Conservation (phyloP, 2,329 filamentous ascomycete species). For the Aspergillus fumigatiaffinis region DNA sequence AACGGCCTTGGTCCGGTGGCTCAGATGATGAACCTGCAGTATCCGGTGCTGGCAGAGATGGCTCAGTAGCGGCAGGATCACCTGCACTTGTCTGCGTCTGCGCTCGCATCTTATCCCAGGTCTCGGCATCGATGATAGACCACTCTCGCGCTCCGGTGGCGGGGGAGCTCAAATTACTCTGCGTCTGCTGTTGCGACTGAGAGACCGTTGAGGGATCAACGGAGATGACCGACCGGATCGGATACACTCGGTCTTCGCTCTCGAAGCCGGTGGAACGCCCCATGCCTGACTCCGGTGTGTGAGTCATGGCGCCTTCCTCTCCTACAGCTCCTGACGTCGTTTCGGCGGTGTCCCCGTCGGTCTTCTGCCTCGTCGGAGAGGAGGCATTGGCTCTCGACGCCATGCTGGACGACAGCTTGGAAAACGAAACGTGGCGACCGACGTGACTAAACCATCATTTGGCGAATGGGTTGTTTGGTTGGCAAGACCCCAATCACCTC, state of each 20-base stretch:
- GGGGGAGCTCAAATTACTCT: conserved; percentile 15
- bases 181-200: conserved; percentile 13
- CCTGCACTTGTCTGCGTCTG: conserved; percentile 1
- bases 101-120: conserved; percentile 20
- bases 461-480: too few species aligned
- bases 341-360: background rate
- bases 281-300: background rate
- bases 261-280: conserved; percentile 9
- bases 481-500: too few species aligned
- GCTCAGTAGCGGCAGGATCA: background rate
- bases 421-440: background rate
- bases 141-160: conserved; percentile 22
- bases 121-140: conserved; percentile 25
- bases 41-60: background rate
- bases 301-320: background rate
- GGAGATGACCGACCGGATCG: conserved; percentile 74
- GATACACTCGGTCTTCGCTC: conserved; percentile 64
- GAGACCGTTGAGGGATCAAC: conserved; percentile 56
- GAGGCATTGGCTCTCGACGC: background rate
- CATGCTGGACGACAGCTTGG: background rate
- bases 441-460: too few species aligned
- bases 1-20: background rate
- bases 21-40: background rate
- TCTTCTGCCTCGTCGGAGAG: background rate
- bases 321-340: background rate